A percentile compares a stretch with the other conserved stretches of the same genome.
phyloP scores from a whole-genome alignment of 352 stramenopile species.

The Pseudoperonospora humuli region DNA sequence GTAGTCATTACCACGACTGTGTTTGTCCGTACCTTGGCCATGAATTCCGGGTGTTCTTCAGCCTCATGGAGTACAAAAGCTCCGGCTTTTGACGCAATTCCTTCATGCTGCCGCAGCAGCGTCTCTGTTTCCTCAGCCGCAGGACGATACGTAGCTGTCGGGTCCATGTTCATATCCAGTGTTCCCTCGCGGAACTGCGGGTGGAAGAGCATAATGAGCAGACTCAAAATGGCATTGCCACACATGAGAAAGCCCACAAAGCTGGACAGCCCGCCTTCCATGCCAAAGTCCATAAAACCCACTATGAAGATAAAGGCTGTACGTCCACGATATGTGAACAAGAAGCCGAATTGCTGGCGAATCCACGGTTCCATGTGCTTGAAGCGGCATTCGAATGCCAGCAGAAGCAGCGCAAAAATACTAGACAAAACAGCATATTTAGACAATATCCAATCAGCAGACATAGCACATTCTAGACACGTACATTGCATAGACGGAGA shows the following conservation, averaged over 20 bases:
- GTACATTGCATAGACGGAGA: conserved; percentile 83
- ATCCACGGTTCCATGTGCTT: conserved; percentile 84
- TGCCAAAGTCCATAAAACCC: conserved; percentile 86
- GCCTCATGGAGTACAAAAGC: conserved; percentile 60
- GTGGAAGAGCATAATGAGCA: conserved; percentile 77
- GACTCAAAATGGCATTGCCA: conserved; percentile 61
- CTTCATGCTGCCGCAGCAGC: conserved; percentile 54
- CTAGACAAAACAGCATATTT: conserved; percentile 19
- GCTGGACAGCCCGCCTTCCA: conserved; percentile 60
- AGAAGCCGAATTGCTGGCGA: conserved; percentile 78
- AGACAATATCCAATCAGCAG: too few species aligned
- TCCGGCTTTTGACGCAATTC: conserved; percentile 46
- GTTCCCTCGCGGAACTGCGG: conserved; percentile 77
- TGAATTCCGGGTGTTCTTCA: conserved; percentile 69
- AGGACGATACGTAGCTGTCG: conserved; percentile 56
- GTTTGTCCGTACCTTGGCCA: conserved; percentile 36
- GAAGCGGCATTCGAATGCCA: conserved; percentile 84
- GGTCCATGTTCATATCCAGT: conserved; percentile 68
- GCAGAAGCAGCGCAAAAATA: conserved; percentile 73
- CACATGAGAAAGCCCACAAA: conserved; percentile 78
- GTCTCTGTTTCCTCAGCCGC: conserved; percentile 60
- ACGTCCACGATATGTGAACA: conserved; percentile 83
- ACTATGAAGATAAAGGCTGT: conserved; percentile 82
- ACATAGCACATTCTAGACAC: too few species aligned
- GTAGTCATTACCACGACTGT: not conserved